phyloP scores from a whole-genome alignment of 2,329 filamentous ascomycete genomes.

The Exophiala xenobiotica region DNA sequence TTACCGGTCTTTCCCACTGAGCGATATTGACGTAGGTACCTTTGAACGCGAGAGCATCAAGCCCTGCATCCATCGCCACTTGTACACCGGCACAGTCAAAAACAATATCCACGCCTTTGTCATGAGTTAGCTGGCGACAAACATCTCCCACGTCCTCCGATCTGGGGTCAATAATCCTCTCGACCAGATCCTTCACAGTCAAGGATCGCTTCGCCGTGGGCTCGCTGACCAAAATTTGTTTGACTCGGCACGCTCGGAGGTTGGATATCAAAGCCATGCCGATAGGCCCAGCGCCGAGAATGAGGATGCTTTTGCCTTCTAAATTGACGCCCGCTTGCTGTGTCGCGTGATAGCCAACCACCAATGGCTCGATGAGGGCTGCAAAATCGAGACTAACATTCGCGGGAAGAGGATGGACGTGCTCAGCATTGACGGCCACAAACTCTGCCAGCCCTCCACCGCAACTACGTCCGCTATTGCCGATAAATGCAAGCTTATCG shows the following conservation, averaged over 20 bases:
- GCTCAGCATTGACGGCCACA: slow-evolving; percentile 47
- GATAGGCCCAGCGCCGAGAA: slow-evolving; percentile 56
- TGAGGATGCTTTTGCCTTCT: slow-evolving; percentile 44
- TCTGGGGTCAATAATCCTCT: slow-evolving; percentile 51
- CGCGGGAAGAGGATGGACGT: slow-evolving; percentile 48
- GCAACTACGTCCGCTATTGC: slow-evolving; percentile 49
- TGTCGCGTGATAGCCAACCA: slow-evolving; percentile 56
- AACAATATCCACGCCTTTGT: slow-evolving; percentile 50
- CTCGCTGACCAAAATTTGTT: slow-evolving; percentile 52
- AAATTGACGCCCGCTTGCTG: slow-evolving; percentile 46
- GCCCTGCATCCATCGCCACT: slow-evolving; percentile 47
- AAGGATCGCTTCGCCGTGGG: slow-evolving; percentile 47
- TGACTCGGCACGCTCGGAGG: slow-evolving; percentile 41
- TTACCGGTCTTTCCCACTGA: slow-evolving; percentile 53
- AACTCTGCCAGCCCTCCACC: slow-evolving; percentile 44
- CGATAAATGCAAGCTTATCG: slow-evolving; percentile 47
- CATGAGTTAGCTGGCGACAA: slow-evolving; percentile 34
- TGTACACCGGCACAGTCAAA: slow-evolving; percentile 57
- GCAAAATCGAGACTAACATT: slow-evolving; percentile 47
- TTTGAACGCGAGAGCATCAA: slow-evolving; percentile 47
- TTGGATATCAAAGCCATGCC: slow-evolving; percentile 51
- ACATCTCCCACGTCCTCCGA: slow-evolving; percentile 46
- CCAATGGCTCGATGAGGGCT: slow-evolving; percentile 55
- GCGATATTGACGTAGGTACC: slow-evolving; percentile 56
- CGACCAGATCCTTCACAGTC: slow-evolving; percentile 50